These are phyloP conservation scores for Ostreobium quekettii DNA, from an alignment of 139 green algal species.

Conservation along the genomic window DNA sequence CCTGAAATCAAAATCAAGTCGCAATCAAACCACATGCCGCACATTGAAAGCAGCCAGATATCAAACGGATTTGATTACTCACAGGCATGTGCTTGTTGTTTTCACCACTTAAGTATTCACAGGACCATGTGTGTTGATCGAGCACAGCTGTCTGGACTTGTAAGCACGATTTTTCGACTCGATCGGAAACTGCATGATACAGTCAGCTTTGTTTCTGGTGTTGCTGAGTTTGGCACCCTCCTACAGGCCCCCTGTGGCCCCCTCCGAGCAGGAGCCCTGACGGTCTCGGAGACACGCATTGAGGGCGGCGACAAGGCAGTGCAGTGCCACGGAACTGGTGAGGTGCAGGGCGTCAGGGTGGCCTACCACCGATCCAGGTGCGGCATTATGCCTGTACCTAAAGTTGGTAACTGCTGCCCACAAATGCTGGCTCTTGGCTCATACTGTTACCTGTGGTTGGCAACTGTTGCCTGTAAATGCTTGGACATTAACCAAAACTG, in stretches of 20 bases:
- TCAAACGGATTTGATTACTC: too few relatives aligned
- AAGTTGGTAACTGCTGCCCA: too few relatives aligned
- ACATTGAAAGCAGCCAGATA: too few relatives aligned
- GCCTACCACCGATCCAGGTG: too few relatives aligned
- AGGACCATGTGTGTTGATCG: background rate
- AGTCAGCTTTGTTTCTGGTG: background rate
- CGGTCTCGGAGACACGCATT: constrained; percentile 5
- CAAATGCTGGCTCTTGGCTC: too few relatives aligned
- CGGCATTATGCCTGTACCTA: too few relatives aligned
- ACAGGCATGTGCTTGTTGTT: too few relatives aligned
- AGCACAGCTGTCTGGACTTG: background rate
- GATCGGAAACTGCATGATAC: background rate
- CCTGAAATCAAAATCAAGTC: too few relatives aligned
- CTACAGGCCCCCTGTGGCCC: background rate
- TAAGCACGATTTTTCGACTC: background rate
- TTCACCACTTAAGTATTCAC: background rate
- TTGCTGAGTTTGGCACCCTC: background rate
- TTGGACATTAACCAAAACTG: too few relatives aligned
- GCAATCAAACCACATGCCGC: too few relatives aligned
- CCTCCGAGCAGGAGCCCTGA: background rate
- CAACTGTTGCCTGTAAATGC: too few relatives aligned
- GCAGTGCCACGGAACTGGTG: constrained; percentile 22
- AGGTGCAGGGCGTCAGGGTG: constrained; percentile 20
- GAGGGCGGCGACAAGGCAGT: constrained; percentile 24
- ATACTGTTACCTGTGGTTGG: too few relatives aligned